Evolutionary conservation across 345 rosid species (phyloP).

Genomic region (Salix exigua): DNA sequence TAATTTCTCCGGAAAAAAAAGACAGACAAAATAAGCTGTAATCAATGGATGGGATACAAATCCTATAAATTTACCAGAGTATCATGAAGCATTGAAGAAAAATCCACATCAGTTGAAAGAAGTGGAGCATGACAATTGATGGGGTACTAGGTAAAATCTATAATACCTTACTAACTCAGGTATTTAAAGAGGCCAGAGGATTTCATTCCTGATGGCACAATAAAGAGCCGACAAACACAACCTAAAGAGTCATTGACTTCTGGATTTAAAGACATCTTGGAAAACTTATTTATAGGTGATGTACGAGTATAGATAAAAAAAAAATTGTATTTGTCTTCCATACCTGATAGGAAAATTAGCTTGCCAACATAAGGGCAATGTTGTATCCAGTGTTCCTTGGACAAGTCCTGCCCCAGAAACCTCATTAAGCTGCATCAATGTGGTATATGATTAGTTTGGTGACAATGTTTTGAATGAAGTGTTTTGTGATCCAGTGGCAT

Average conservation of each 20-base stretch:
- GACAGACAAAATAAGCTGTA: too few species aligned
- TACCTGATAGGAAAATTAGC: slow-evolving; percentile 60
- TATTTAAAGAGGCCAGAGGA: slow-evolving; percentile 1
- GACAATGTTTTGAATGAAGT: not conserved
- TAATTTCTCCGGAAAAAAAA: too few species aligned
- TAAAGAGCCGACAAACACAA: not conserved
- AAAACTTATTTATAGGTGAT: too few species aligned
- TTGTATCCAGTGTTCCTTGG: slow-evolving; percentile 55
- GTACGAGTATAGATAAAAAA: too few species aligned
- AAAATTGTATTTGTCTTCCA: not conserved
- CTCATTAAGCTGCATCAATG: slow-evolving; percentile 52
- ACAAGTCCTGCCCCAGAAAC: slow-evolving; percentile 40
- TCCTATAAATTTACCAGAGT: too few species aligned
- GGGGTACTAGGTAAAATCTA: too few species aligned
- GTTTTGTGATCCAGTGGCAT: not conserved
- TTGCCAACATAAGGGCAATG: slow-evolving; percentile 79
- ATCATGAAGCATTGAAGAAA: too few species aligned
- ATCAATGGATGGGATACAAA: too few species aligned
- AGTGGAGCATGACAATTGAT: too few species aligned
- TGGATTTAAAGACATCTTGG: not conserved
- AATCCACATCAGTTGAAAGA: too few species aligned
- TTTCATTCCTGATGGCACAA: not conserved
- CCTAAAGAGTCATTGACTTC: not conserved
- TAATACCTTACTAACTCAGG: too few species aligned
- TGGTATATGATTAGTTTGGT: not conserved